Evolutionary conservation across 257 asterid species (phyloP), one percentile per base, ranked within the genome.

Genomic region (Rehmannia glutinosa): DNA sequence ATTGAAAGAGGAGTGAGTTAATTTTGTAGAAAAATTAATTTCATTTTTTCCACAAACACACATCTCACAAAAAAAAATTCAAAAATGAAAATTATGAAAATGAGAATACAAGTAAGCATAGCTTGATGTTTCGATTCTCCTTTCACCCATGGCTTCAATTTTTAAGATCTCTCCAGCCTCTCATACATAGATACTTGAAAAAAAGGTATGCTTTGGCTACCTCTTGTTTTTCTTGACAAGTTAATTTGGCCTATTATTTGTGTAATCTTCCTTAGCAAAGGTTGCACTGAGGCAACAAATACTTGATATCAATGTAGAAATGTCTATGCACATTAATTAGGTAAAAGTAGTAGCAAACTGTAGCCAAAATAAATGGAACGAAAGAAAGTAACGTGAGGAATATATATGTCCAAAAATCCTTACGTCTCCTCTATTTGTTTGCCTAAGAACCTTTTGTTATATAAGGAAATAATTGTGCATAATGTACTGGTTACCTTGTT

Each of bases 181-280:
- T 71, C 33, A 20, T 51, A 19, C 54, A 39, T 24, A 36, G 54
- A 38, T 42, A 43, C 38, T 17, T 45, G 19, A 69, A 55, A 39
- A 57, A 20, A 35, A 24, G 9, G 10, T 20, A 19, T 19, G 39
- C 39, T 10, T 27, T 52, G 58, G 51, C 54, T 23, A 52, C 47
- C 55, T 41, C 30, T 49, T 70, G 49, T 51, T 36, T 28, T 38
- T 17, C 19, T 23, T 17, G 69, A 50, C 30, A 59, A 23, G 21
- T 49, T 70, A 61, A 8, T 70, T 70, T 61, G 24, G 38, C 70
- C 47, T 52, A 41, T 35, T 52, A 51, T 52, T 17, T 52, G n/a
- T 66, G 41, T 1, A 61, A 13, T 21, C 38, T 36, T 60, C n/a
- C 54, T 17, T 43, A 10, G 28, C 9, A 62, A 49, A 28, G 28